phyloP scores from a whole-genome alignment of 2,329 filamentous ascomycete genomes.

The Pseudogymnoascus sp. region DNA sequence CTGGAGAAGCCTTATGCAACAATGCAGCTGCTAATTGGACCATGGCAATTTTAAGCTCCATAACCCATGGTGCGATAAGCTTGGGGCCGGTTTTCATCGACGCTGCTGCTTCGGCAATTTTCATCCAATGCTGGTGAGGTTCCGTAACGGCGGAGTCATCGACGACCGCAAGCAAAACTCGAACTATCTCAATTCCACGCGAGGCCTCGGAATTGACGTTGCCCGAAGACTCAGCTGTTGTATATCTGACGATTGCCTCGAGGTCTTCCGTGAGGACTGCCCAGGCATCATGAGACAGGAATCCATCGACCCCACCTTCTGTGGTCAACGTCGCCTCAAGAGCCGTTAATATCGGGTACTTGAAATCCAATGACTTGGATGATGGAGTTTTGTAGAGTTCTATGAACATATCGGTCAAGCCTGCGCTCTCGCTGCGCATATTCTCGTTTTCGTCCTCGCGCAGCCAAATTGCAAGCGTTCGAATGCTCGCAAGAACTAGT shows the following conservation, averaged over 20 bases:
- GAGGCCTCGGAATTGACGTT: slow-evolving; percentile 29
- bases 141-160: slow-evolving; percentile 40
- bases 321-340: slow-evolving; percentile 50
- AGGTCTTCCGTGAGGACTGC: slow-evolving; percentile 44
- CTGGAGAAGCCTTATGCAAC: slow-evolving; percentile 38
- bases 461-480: slow-evolving; percentile 58
- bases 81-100: slow-evolving; percentile 24
- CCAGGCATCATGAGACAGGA: slow-evolving; percentile 50
- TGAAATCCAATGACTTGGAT: slow-evolving; percentile 41
- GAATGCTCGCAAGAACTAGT: slow-evolving; percentile 51
- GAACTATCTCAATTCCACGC: slow-evolving; percentile 49
- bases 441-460: slow-evolving; percentile 58
- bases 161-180: slow-evolving; percentile 45
- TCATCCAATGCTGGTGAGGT: slow-evolving; percentile 50
- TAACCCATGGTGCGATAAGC: slow-evolving; percentile 13
- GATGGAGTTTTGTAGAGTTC: slow-evolving; percentile 46
- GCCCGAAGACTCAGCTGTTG: slow-evolving; percentile 17
- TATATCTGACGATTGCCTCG: slow-evolving; percentile 34
- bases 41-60: slow-evolving; percentile 46
- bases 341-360: slow-evolving; percentile 50
- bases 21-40: slow-evolving; percentile 50
- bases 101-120: slow-evolving; percentile 44
- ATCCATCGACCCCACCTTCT: slow-evolving; percentile 30
- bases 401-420: slow-evolving; percentile 56
- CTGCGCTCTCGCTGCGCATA: slow-evolving; percentile 42